Conservation (phyloP, 495 filamentous ascomycete genomes). For the Stereocaulon alpinum region DNA sequence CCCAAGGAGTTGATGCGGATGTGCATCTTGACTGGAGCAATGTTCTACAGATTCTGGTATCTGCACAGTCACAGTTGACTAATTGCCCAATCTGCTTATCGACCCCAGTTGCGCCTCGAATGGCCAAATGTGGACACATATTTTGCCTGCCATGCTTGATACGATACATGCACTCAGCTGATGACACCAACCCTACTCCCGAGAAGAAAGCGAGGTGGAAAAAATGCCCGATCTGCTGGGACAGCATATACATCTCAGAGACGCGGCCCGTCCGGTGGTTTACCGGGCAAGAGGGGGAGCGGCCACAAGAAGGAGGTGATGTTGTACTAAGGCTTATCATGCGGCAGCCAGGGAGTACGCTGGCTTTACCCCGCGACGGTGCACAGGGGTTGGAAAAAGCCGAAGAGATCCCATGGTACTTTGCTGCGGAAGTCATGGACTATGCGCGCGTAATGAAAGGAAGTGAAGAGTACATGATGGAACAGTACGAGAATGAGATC, state of each 20-base stretch:
- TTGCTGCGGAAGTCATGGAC: conserved; percentile 85
- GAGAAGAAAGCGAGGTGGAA: conserved; percentile 76
- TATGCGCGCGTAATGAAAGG: conserved; percentile 96
- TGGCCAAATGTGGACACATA: conserved; percentile 96
- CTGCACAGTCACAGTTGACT: conserved; percentile 74
- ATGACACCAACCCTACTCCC: conserved; percentile 48
- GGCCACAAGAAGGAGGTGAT: conserved; percentile 75
- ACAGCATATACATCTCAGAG: conserved; percentile 76
- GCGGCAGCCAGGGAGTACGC: conserved; percentile 65
- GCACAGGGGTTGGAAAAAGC: conserved; percentile 53
- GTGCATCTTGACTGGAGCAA: conserved; percentile 83
- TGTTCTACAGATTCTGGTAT: conserved; percentile 84
- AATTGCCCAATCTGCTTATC: conserved; percentile 92
- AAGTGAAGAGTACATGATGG: conserved; percentile 73
- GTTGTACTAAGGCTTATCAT: conserved; percentile 78
- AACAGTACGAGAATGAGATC: conserved; percentile 70
- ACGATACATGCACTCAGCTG: conserved; percentile 85
- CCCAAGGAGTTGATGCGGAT: conserved; percentile 78
- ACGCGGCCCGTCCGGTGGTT: conserved; percentile 89
- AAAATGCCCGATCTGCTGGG: conserved; percentile 95
- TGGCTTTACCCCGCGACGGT: conserved; percentile 78
- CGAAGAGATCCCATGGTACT: conserved; percentile 86
- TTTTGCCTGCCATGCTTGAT: conserved; percentile 92
- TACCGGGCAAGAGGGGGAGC: conserved; percentile 69
- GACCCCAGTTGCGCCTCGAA: conserved; percentile 82